A percentile compares a stretch with the other conserved stretches of the same genome.
Evolutionary conservation across 495 filamentous ascomycete genomes (phyloP).

Genomic region (Penicillium herquei): DNA sequence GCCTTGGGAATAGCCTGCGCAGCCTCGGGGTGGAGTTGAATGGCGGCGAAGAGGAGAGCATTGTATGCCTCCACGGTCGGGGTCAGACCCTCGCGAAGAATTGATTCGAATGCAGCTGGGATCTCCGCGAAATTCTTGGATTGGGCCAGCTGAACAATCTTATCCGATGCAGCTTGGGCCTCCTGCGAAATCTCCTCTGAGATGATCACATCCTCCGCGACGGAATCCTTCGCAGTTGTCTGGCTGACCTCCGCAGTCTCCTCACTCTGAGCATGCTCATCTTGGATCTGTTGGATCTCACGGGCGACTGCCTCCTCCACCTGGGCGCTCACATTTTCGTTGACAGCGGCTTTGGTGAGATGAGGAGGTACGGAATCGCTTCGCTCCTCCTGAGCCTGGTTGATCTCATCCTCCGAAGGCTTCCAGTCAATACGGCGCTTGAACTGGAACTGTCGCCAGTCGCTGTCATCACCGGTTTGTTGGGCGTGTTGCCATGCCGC

Average conservation of each 20-base stretch:
- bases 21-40: conserved; percentile 65
- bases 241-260: conserved; percentile 36
- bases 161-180: conserved; percentile 67
- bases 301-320: conserved; percentile 65
- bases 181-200: conserved; percentile 43
- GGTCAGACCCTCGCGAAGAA: conserved; percentile 73
- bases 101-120: conserved; percentile 80
- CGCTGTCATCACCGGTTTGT: conserved; percentile 66
- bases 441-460: conserved; percentile 91
- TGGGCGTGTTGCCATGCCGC: conserved; percentile 82
- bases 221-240: conserved; percentile 30
- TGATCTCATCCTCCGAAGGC: conserved; percentile 51
- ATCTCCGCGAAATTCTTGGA: conserved; percentile 76
- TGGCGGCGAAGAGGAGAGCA: conserved; percentile 77
- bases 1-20: conserved; percentile 83
- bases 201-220: conserved; percentile 29
- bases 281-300: conserved; percentile 54
- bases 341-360: conserved; percentile 57
- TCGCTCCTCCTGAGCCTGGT: conserved; percentile 42
- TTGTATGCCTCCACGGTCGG: conserved; percentile 87
- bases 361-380: conserved; percentile 39
- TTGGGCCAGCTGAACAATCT: conserved; percentile 68
- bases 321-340: conserved; percentile 54
- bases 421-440: conserved; percentile 85
- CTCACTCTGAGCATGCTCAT: conserved; percentile 45